phyloP scores from a whole-genome alignment of 345 rosid genomes.

The Mallotus nudiflorus region DNA sequence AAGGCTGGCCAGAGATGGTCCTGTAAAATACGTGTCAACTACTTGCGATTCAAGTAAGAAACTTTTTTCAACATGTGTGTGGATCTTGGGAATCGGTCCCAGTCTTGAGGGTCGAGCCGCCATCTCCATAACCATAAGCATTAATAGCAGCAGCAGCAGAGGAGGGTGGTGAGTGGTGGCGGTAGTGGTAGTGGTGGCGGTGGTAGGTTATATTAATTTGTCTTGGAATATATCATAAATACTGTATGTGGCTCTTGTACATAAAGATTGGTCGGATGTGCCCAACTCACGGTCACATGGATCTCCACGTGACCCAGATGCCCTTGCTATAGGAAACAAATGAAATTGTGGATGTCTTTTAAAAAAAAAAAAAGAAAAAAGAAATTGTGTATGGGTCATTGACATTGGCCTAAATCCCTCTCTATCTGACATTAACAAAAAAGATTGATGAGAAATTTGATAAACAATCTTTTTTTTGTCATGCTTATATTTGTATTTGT shows the following conservation, averaged over 20 bases:
- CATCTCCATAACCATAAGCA: neutral
- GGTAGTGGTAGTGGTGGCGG: too few species aligned
- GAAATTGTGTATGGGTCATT: neutral
- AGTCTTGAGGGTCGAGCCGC: slow-evolving; percentile 46
- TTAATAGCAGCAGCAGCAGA: neutral
- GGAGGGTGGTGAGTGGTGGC: slow-evolving; percentile 4
- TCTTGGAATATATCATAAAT: neutral
- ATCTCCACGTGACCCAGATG: slow-evolving; percentile 47
- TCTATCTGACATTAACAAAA: slow-evolving; percentile 5
- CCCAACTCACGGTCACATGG: slow-evolving; percentile 39
- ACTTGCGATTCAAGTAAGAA: neutral
- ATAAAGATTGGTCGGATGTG: slow-evolving; percentile 23
- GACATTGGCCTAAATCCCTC: slow-evolving; percentile 14
- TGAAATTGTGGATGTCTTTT: slow-evolving; percentile 4
- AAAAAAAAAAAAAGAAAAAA: too few species aligned
- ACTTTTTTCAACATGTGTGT: slow-evolving; percentile 21
- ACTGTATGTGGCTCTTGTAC: slow-evolving; percentile 1
- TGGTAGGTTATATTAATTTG: too few species aligned
- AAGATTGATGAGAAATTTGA: slow-evolving; percentile 17
- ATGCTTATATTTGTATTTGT: too few species aligned
- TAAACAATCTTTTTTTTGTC: slow-evolving; percentile 11
- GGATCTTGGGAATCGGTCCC: slow-evolving; percentile 37
- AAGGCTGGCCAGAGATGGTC: slow-evolving; percentile 29
- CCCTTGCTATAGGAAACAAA: slow-evolving; percentile 49
- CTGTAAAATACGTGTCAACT: slow-evolving; percentile 29